These are phyloP conservation scores for Mortierella sp. DNA, from an alignment of 371 early-diverging fungal genomes.

Conservation along the genomic window DNA sequence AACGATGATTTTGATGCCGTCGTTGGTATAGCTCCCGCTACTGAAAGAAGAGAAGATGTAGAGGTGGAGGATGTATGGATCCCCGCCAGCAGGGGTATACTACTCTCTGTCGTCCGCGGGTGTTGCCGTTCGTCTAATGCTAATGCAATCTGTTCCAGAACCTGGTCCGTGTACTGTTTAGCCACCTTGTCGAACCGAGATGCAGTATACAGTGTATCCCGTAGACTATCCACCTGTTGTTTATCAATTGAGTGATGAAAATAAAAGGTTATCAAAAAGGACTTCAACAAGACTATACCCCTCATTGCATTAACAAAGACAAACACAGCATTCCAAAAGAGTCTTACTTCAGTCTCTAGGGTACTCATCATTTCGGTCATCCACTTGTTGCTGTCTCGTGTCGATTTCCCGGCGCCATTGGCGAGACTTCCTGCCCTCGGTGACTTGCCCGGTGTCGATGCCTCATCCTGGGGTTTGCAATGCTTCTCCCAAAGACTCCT, in stretches of 20 bases:
- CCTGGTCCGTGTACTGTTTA: conserved; percentile 52
- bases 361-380: conserved; percentile 47
- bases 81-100: neutral
- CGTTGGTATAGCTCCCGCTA: neutral
- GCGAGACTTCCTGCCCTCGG: neutral
- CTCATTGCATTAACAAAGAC: neutral
- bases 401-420: neutral
- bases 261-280: neutral
- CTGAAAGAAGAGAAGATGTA: conserved; percentile 9
- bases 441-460: conserved; percentile 15
- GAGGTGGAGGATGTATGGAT: conserved; percentile 14
- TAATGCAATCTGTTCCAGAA: conserved; percentile 51
- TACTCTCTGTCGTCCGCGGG: conserved; percentile 22
- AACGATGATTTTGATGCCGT: conserved; percentile 4
- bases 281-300: neutral
- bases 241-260: neutral
- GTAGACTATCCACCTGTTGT: conserved; percentile 48
- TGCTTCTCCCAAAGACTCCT: conserved; percentile 53
- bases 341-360: conserved; percentile 51
- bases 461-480: conserved; percentile 22
- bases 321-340: neutral
- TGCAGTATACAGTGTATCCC: conserved; percentile 50
- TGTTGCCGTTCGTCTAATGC: conserved; percentile 54
- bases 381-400: conserved; percentile 41
- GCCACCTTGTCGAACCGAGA: conserved; percentile 52